A percentile compares a stretch with the other conserved stretches of the same genome.
Evolutionary conservation across 495 filamentous ascomycete species (phyloP).

Genomic region (Annulohypoxylon stygium): DNA sequence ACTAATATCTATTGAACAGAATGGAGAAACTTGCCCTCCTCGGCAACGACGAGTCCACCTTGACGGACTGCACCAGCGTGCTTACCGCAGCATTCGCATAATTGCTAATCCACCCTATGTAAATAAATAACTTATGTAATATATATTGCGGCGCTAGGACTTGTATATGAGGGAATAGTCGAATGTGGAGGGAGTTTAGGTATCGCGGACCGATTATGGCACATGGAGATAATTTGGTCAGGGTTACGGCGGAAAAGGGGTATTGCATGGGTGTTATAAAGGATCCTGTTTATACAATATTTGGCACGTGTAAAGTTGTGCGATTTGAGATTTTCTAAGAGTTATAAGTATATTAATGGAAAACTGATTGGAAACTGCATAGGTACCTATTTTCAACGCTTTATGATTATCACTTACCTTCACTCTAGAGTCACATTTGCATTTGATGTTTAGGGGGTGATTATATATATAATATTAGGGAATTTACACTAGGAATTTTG

Average conservation of each 20-base stretch:
- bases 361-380: neutral
- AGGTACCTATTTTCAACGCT: no score
- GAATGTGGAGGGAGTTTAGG: neutral
- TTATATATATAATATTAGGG: no score
- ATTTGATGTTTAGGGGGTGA: no score
- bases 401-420: no score
- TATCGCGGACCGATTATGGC: neutral
- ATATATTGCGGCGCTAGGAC: constrained; percentile 1
- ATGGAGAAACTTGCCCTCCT: constrained; percentile 46
- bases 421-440: no score
- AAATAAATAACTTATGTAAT: neutral
- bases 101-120: neutral
- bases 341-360: neutral
- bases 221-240: constrained; percentile 2
- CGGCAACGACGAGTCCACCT: constrained; percentile 35
- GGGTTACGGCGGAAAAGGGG: neutral
- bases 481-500: no score
- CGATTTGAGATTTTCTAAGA: no score
- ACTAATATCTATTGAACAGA: constrained; percentile 17
- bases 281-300: neutral
- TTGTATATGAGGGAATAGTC: constrained; percentile 16
- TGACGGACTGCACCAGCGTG: constrained; percentile 41
- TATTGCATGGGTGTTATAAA: neutral
- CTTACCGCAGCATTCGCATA: constrained; percentile 39
- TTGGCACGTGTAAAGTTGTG: neutral